These are phyloP conservation scores for Pistacia atlantica DNA, from an alignment of 345 rosid genomes.

Conservation along the genomic window DNA sequence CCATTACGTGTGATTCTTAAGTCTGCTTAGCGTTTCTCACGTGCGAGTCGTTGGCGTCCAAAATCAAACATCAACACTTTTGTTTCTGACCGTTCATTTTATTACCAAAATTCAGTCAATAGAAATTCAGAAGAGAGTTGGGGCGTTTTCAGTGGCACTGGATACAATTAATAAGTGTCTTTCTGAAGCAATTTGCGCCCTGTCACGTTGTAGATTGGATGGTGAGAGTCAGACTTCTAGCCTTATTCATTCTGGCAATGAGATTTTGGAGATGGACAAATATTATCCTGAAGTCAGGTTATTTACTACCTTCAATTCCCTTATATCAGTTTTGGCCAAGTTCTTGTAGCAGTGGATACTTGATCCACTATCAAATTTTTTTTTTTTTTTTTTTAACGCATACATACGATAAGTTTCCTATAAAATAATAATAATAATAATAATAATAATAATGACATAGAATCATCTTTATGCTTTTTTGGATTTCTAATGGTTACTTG, in stretches of 20 bases:
- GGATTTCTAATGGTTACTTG: slow-evolving; percentile 4
- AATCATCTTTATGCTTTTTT: slow-evolving; percentile 8
- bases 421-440: no score
- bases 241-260: slow-evolving; percentile 86
- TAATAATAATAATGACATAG: slow-evolving; percentile 12
- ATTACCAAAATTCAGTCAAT: slow-evolving; percentile 48
- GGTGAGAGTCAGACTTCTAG: slow-evolving; percentile 94
- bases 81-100: slow-evolving; percentile 12
- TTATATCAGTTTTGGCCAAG: slow-evolving; percentile 11
- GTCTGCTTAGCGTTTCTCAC: no score
- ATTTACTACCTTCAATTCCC: slow-evolving; percentile 14
- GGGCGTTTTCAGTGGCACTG: slow-evolving; percentile 89
- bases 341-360: no score
- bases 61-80: no score
- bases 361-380: no score
- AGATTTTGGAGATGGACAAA: slow-evolving; percentile 78
- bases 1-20: no score
- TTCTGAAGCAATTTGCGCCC: slow-evolving; percentile 84
- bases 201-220: slow-evolving; percentile 82
- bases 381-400: no score
- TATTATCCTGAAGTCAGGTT: slow-evolving; percentile 90
- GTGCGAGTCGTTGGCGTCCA: no score
- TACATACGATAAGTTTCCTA: no score
- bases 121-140: slow-evolving; percentile 89
- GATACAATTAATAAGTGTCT: slow-evolving; percentile 90